Percentiles rank a stretch among this genome's conserved stretches.
phyloP scores from a whole-genome alignment of 805 yeast genomes.

The Starmerella vitae region DNA sequence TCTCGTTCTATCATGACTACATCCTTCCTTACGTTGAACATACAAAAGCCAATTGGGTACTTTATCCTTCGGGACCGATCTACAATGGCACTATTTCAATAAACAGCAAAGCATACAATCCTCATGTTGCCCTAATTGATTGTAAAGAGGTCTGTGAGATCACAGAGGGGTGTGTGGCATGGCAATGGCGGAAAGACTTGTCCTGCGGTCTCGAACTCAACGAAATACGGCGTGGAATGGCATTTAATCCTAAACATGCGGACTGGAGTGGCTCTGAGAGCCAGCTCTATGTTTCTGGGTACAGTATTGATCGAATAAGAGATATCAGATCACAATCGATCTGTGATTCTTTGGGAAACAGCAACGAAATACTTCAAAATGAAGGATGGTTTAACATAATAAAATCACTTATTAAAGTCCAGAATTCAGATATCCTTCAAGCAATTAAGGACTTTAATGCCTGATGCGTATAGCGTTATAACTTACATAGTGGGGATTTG shows the following conservation, averaged over 20 bases:
- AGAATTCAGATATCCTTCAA: constrained; percentile 5
- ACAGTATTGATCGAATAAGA: constrained; percentile 27
- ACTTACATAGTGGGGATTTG: not conserved
- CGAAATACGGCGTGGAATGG: constrained; percentile 13
- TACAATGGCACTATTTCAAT: not conserved
- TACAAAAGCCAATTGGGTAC: constrained; percentile 21
- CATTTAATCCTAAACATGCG: constrained; percentile 7
- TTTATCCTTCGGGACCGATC: constrained; percentile 2
- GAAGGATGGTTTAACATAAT: constrained; percentile 6
- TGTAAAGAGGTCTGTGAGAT: constrained; percentile 11
- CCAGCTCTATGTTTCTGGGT: constrained; percentile 20
- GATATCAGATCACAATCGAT: constrained; percentile 13
- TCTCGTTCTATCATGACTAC: constrained; percentile 24
- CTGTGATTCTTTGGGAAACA: constrained; percentile 20
- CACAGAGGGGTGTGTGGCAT: constrained; percentile 14
- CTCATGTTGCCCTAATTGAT: constrained; percentile 12
- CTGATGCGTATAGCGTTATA: not conserved
- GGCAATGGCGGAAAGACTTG: constrained; percentile 14
- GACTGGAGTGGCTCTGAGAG: not conserved
- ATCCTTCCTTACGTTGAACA: constrained; percentile 21
- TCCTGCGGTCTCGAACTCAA: constrained; percentile 12
- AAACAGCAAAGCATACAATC: constrained; percentile 11
- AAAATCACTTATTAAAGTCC: constrained; percentile 1
- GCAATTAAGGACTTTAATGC: constrained; percentile 1
- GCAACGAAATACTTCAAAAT: not conserved